These are phyloP conservation scores for Suhomyces atakaporum DNA, from an alignment of 1,139 yeast genomes.

Conservation along the genomic window DNA sequence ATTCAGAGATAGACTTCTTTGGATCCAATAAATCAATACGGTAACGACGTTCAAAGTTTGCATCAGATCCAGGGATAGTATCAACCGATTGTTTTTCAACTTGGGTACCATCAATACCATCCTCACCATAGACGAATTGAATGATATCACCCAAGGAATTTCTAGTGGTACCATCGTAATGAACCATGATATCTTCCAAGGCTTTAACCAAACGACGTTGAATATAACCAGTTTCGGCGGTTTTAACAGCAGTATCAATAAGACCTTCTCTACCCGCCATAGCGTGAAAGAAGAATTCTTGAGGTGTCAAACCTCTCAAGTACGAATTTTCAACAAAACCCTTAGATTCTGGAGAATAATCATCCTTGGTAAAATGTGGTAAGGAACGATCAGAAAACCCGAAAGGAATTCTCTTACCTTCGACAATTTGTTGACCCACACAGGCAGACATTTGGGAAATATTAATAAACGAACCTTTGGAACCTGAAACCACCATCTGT, in stretches of 20 bases:
- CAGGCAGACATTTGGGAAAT: constrained; percentile 99
- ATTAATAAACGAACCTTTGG: constrained; percentile 98
- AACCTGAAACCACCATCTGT: constrained; percentile 99
- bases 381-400: constrained; percentile 95
- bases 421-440: constrained; percentile 99
- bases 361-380: constrained; percentile 98
- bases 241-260: constrained; percentile 97
- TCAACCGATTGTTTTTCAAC: constrained; percentile 98
- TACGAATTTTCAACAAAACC: constrained; percentile 98
- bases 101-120: constrained; percentile 97
- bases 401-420: constrained; percentile 98
- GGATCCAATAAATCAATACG: constrained; percentile 84
- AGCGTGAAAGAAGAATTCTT: constrained; percentile 98
- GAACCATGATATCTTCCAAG: constrained; percentile 97
- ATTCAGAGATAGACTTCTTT: constrained; percentile 61
- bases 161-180: constrained; percentile 97
- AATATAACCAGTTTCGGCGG: constrained; percentile 98
- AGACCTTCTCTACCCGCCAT: constrained; percentile 99
- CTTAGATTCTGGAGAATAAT: constrained; percentile 95
- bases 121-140: constrained; percentile 98
- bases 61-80: constrained; percentile 91
- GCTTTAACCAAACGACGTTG: constrained; percentile 99
- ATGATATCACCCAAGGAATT: constrained; percentile 95
- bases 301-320: constrained; percentile 96
- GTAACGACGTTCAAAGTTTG: constrained; percentile 78